Percentiles rank a stretch among this genome's conserved stretches.
phyloP scores from a whole-genome alignment of 2,329 filamentous ascomycete species.

The Metarhizium robertsii region DNA sequence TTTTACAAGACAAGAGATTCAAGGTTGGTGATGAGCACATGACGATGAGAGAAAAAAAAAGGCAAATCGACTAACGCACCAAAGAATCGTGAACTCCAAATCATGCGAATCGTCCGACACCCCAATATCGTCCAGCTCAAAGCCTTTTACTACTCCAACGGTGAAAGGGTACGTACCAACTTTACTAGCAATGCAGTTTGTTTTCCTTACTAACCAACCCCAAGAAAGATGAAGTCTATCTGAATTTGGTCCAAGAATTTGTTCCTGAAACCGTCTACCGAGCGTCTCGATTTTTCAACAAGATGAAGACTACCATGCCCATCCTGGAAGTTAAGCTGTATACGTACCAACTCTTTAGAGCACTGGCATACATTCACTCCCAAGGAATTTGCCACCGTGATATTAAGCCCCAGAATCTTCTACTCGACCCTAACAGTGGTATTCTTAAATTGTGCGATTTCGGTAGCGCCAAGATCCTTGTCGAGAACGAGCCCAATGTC shows the following conservation, averaged over 20 bases:
- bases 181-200: not conserved
- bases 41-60: not conserved
- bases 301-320: conserved; percentile 99
- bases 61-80: conserved; percentile 3
- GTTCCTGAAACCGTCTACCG: conserved; percentile 98
- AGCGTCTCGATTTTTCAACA: conserved; percentile 98
- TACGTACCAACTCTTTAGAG: conserved; percentile 98
- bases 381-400: conserved; percentile 98
- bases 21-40: conserved; percentile 53
- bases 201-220: not conserved
- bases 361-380: conserved; percentile 96
- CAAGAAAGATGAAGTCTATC: conserved; percentile 95
- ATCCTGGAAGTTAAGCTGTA: conserved; percentile 98
- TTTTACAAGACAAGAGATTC: conserved; percentile 98
- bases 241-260: conserved; percentile 96
- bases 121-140: conserved; percentile 98
- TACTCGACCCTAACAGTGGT: conserved; percentile 84
- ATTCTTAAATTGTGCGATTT: conserved; percentile 98
- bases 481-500: conserved; percentile 98
- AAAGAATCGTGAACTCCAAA: conserved; percentile 96
- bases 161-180: conserved; percentile 66
- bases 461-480: conserved; percentile 94
- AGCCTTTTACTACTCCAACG: conserved; percentile 99
- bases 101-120: conserved; percentile 98
- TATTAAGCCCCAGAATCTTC: conserved; percentile 97